A percentile compares a stretch with the other conserved stretches of the same genome.
Evolutionary conservation across 1,139 yeast species (phyloP).

Genomic region (Pichia sp.): DNA sequence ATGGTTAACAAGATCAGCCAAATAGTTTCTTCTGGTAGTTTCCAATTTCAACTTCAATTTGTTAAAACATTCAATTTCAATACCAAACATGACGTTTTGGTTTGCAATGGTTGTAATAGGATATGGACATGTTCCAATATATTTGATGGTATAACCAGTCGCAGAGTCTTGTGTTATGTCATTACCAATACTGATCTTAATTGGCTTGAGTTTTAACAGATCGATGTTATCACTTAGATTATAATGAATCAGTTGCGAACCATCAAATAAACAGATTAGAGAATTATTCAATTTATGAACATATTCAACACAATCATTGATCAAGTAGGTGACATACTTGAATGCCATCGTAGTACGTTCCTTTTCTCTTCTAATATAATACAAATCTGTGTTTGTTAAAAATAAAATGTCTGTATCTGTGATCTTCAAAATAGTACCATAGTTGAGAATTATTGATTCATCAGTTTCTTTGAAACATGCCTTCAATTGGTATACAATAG

Average conservation of each 20-base stretch:
- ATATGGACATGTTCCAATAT: slow-evolving; percentile 32
- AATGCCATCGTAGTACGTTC: slow-evolving; percentile 10
- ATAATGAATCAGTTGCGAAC: slow-evolving; percentile 30
- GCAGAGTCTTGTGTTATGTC: slow-evolving; percentile 18
- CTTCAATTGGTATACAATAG: slow-evolving; percentile 28
- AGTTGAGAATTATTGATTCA: slow-evolving; percentile 24
- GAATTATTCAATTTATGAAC: slow-evolving; percentile 27
- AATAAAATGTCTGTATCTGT: slow-evolving; percentile 33
- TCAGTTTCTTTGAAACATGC: slow-evolving; percentile 25
- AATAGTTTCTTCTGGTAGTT: slow-evolving; percentile 31
- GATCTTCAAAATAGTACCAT: slow-evolving; percentile 25
- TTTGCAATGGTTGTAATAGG: slow-evolving; percentile 32
- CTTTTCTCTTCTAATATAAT: slow-evolving; percentile 31
- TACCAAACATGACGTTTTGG: slow-evolving; percentile 33
- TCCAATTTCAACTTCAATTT: slow-evolving; percentile 27
- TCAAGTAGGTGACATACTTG: slow-evolving; percentile 21
- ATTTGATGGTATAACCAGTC: slow-evolving; percentile 21
- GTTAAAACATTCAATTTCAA: slow-evolving; percentile 30
- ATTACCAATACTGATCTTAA: slow-evolving; percentile 30
- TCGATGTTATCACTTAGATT: slow-evolving; percentile 27
- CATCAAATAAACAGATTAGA: slow-evolving; percentile 32
- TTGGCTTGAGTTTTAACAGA: slow-evolving; percentile 25
- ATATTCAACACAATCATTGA: slow-evolving; percentile 29
- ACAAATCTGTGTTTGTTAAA: slow-evolving; percentile 33
- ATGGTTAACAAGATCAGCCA: slow-evolving; percentile 32